Evolutionary conservation across 2,329 filamentous ascomycete species (phyloP).

Genomic region (Aaosphaeria pasadenensis): DNA sequence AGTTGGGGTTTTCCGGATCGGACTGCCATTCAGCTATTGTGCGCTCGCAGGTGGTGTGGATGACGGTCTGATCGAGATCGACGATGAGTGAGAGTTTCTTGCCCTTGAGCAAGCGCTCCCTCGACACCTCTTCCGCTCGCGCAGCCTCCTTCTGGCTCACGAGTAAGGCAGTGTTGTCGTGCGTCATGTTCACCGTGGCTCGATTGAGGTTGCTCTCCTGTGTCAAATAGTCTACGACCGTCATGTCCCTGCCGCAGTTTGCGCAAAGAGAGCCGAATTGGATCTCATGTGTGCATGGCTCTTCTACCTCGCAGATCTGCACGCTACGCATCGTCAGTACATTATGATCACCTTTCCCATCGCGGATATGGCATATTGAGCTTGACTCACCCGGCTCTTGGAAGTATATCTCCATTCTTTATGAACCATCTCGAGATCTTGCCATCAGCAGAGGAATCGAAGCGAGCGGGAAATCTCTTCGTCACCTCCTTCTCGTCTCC

Average conservation of each 20-base stretch:
- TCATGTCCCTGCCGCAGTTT: slow-evolving; percentile 95
- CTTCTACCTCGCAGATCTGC: slow-evolving; percentile 72
- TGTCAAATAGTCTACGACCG: slow-evolving; percentile 78
- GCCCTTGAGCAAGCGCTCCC: slow-evolving; percentile 74
- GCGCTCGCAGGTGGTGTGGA: slow-evolving; percentile 95
- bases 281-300: slow-evolving; percentile 85
- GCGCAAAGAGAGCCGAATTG: slow-evolving; percentile 90
- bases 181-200: slow-evolving; percentile 90
- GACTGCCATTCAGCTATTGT: slow-evolving; percentile 95
- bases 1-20: slow-evolving; percentile 84
- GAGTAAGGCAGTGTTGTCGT: slow-evolving; percentile 82
- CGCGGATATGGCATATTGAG: background rate
- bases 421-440: slow-evolving; percentile 75
- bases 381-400: slow-evolving; percentile 39
- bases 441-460: slow-evolving; percentile 81
- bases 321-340: slow-evolving; percentile 40
- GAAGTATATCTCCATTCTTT: slow-evolving; percentile 60
- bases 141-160: slow-evolving; percentile 81
- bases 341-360: background rate
- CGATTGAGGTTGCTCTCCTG: slow-evolving; percentile 76
- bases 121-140: slow-evolving; percentile 79
- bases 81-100: slow-evolving; percentile 91
- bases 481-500: slow-evolving; percentile 69
- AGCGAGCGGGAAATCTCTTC: slow-evolving; percentile 71
- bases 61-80: slow-evolving; percentile 96